Evolutionary conservation across 2,329 filamentous ascomycete species (phyloP), one percentile per base, ranked within the genome.

Genomic region (Sporothrix variecibatus): DNA sequence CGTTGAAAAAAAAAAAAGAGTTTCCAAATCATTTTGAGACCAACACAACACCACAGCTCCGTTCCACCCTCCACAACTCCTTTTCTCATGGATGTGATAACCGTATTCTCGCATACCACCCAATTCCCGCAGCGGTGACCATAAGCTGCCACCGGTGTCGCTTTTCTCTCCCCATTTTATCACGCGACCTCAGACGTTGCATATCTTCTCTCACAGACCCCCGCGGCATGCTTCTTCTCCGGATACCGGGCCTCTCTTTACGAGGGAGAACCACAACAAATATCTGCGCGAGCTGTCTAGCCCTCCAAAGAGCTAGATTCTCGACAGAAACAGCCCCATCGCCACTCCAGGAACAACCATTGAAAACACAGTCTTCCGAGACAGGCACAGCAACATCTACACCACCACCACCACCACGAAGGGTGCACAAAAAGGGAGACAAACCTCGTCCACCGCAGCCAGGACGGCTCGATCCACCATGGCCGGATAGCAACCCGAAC

Each of bases 391-490:
- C 20, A 49, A 20, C 67, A 12, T 28, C 46, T 12, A 23, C 23
- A 26, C 9, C 28, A 11, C 6, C 67, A 7, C n/a, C 17, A 40
- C 28, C 11, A 20, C 67, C 49, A 23, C 17, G 11, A 23, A 34
- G 20, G 9, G 20, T 49, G 12, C 60, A 34, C 34, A 70, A 70
- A 38, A 46, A 43, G 7, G 46, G 46, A 3, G n/a, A 40, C 28
- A 43, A 6, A 20, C 51, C 34, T 2, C 53, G 3, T 4, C 64
- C 34, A 5, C 73, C 70, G 15, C 73, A 72, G 8, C 73, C 73
- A 9, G 70, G 40, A 7, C 71, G 71, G n/a, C 73, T 56, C 17
- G 23, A 67, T 3, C 73, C 73, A 53, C 73, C 73, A 15, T 75
- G 70, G 70, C 73, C 73, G n/a, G n/a, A 43, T 17, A 7, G 15